Evolutionary conservation across 2,329 filamentous ascomycete genomes (phyloP).

Genomic region (Xylariaceae sp.): DNA sequence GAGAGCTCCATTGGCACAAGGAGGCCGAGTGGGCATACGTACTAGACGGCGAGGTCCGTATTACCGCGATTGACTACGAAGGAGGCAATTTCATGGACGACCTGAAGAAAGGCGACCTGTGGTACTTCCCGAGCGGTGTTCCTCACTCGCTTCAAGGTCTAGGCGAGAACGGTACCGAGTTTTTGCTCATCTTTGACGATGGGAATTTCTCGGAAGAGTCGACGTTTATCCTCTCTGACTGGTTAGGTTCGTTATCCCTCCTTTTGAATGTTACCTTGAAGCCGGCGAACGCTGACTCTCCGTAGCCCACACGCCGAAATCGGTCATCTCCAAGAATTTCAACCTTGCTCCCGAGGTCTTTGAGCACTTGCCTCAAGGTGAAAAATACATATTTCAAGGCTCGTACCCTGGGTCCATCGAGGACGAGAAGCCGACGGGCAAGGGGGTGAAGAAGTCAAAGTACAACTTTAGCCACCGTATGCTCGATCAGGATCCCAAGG

Average conservation of each 20-base stretch:
- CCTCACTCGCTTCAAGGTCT: slow-evolving; percentile 74
- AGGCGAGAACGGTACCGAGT: slow-evolving; percentile 58
- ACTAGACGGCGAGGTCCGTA: slow-evolving; percentile 62
- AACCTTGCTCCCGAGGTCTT: slow-evolving; percentile 67
- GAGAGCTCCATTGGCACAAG: slow-evolving; percentile 77
- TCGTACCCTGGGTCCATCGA: slow-evolving; percentile 58
- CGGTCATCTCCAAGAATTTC: slow-evolving; percentile 70
- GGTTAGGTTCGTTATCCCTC: slow-evolving; percentile 47
- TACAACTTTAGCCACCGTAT: slow-evolving; percentile 66
- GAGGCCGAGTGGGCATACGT: slow-evolving; percentile 76
- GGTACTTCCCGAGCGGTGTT: slow-evolving; percentile 75
- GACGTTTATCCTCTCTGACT: slow-evolving; percentile 69
- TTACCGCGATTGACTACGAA: slow-evolving; percentile 69
- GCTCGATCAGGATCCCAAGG: slow-evolving; percentile 61
- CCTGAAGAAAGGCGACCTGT: slow-evolving; percentile 68
- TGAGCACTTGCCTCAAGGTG: slow-evolving; percentile 56
- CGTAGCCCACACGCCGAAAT: slow-evolving; percentile 63
- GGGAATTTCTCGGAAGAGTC: slow-evolving; percentile 53
- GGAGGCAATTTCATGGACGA: slow-evolving; percentile 75
- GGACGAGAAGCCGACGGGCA: slow-evolving; percentile 57
- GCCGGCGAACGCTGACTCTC: slow-evolving; percentile 11
- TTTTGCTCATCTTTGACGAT: slow-evolving; percentile 48
- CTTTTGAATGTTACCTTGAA: too few relatives aligned
- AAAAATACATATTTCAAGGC: slow-evolving; percentile 77
- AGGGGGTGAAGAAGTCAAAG: slow-evolving; percentile 60